A percentile compares a stretch with the other conserved stretches of the same genome.
Evolutionary conservation across 2,329 filamentous ascomycete species (phyloP).

Genomic region (Fusarium beomiforme): DNA sequence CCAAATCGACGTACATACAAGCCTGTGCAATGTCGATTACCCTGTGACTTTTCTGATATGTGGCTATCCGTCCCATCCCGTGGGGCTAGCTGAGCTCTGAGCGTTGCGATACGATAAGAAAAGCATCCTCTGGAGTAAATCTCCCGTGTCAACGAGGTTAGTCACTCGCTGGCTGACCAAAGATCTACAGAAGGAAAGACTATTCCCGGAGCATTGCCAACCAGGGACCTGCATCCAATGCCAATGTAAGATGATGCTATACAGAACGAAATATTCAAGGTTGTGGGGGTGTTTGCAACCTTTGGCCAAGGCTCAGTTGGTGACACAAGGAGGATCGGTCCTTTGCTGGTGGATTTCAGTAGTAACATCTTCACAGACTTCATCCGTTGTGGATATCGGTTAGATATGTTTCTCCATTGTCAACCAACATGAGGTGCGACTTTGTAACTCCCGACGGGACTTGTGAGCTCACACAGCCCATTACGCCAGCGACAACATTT

Average conservation of each 20-base stretch:
- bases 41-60: conserved; percentile 34
- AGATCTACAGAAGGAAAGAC: conserved; percentile 30
- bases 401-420: not conserved
- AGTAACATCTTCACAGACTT: conserved; percentile 13
- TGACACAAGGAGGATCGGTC: conserved; percentile 20
- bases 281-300: conserved; percentile 23
- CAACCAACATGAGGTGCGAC: not conserved
- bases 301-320: conserved; percentile 11
- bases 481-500: not conserved
- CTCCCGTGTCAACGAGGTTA: conserved; percentile 12
- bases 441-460: not conserved
- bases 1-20: conserved; percentile 4
- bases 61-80: conserved; percentile 32
- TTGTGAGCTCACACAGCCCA: not conserved
- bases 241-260: conserved; percentile 21
- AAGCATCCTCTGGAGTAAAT: conserved; percentile 21
- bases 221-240: conserved; percentile 37
- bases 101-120: conserved; percentile 8
- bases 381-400: conserved; percentile 24
- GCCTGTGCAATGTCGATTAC: conserved; percentile 6
- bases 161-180: conserved; percentile 14
- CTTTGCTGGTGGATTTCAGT: conserved; percentile 13
- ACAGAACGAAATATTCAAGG: conserved; percentile 11
- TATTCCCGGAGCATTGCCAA: conserved; percentile 31
- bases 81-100: conserved; percentile 18